Evolutionary conservation across 2,329 filamentous ascomycete species (phyloP).

Genomic region (Scedosporium apiospermum): DNA sequence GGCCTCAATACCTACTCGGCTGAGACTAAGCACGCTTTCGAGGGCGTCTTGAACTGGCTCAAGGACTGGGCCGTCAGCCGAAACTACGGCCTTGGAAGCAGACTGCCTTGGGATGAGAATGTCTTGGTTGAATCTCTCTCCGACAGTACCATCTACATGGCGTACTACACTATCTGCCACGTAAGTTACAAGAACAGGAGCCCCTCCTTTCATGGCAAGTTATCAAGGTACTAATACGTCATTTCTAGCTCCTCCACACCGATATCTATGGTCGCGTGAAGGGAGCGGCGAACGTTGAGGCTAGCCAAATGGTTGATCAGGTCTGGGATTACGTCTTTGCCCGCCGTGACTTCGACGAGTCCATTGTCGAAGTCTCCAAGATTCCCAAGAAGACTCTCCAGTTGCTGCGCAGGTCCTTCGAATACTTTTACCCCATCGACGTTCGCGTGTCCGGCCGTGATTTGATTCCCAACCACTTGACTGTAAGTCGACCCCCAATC

Average conservation of each 20-base stretch:
- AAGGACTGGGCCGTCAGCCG: slow-evolving; percentile 92
- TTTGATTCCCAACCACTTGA: slow-evolving; percentile 86
- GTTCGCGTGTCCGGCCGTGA: slow-evolving; percentile 86
- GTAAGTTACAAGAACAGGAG: slow-evolving; percentile 13
- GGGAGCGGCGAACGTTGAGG: slow-evolving; percentile 58
- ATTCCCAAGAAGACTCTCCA: slow-evolving; percentile 68
- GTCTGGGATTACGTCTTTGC: slow-evolving; percentile 96
- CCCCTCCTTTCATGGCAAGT: background rate
- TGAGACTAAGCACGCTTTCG: slow-evolving; percentile 71
- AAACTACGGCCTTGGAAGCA: slow-evolving; percentile 85
- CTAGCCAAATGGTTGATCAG: slow-evolving; percentile 87
- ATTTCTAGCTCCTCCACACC: slow-evolving; percentile 56
- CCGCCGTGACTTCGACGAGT: slow-evolving; percentile 59
- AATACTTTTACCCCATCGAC: slow-evolving; percentile 95
- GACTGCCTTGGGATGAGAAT: slow-evolving; percentile 84
- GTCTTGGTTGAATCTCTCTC: slow-evolving; percentile 89
- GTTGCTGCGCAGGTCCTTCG: slow-evolving; percentile 80
- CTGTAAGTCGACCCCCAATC: slow-evolving; percentile 22
- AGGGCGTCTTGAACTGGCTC: slow-evolving; percentile 82
- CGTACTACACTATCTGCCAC: slow-evolving; percentile 59
- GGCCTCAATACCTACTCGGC: slow-evolving; percentile 70
- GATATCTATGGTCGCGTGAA: slow-evolving; percentile 75
- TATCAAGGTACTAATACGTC: slow-evolving; percentile 48
- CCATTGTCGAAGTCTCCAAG: slow-evolving; percentile 53
- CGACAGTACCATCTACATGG: slow-evolving; percentile 90